Evolutionary conservation across 129 eudicot genomes (phyloP), one percentile per base, ranked within the genome.

Genomic region (Sambucus nigra): DNA sequence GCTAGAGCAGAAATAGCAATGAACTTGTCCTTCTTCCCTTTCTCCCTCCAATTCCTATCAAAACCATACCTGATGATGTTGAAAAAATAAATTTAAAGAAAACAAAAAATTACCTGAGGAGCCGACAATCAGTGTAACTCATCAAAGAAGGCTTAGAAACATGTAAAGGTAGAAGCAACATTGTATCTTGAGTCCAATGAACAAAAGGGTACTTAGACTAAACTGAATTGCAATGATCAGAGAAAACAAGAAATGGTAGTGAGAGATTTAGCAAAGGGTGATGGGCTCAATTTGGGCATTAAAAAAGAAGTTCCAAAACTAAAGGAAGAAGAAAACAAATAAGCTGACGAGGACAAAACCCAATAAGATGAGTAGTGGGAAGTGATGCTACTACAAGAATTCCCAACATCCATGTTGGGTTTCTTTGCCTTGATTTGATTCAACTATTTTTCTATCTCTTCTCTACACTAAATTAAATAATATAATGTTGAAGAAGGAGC

Each of bases 31-130:
- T 58, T 73, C 67, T 54, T 79, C 18, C 44, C 60, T 39, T 67
- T 68, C 24, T 68, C 57, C 72, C 51, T 57, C 68, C 69, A 71
- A 63, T 62, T 47, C 53, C 55, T 58, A 62, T 67, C 70, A 67
- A 72, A 68, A 38, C 46, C 73, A 78, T 29, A 75, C 84, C 87
- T 86, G 80, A 78, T 77, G 58, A 80, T 80, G 75, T 66, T 60
- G 63, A 67, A 29, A 63, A 57, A 66, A 51, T 35, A 68, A 63
- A 18, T 48, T 50, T 52, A 60, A 45, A 28, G 33, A 10, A 50
- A 27, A 13, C 60, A 59, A 21, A 33, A 22, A 39, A 54, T 47
- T 60, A 67, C 54, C 53, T 48, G 20, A 18, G 47, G 29, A 25
- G 2, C 55, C 32, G 21, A 59, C 32, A 9, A 50, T 20, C 38